These are phyloP conservation scores for Blastobotrys aristatus DNA, from an alignment of 1,139 yeast genomes.

Conservation along the genomic window DNA sequence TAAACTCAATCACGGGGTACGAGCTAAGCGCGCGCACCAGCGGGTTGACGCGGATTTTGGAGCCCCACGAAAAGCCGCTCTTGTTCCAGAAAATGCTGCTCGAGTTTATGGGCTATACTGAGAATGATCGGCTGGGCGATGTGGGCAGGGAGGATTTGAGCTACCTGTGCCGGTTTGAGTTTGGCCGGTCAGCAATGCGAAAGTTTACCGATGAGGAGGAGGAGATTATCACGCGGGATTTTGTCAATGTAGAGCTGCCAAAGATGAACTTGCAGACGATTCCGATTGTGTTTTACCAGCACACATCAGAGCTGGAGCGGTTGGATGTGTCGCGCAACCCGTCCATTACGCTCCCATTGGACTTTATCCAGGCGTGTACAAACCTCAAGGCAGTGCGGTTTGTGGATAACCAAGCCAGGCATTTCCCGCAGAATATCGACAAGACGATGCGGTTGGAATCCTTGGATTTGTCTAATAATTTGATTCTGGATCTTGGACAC, in stretches of 20 bases:
- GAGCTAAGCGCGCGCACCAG: conserved; percentile 80
- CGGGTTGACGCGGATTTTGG: conserved; percentile 67
- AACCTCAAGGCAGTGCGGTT: conserved; percentile 64
- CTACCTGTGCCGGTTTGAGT: conserved; percentile 76
- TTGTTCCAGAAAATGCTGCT: conserved; percentile 70
- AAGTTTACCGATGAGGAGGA: conserved; percentile 67
- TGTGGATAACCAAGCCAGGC: conserved; percentile 67
- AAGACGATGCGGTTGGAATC: conserved; percentile 65
- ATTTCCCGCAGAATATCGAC: conserved; percentile 67
- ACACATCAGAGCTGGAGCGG: conserved; percentile 74
- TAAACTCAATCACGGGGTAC: conserved; percentile 59
- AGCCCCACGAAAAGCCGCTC: conserved; percentile 71
- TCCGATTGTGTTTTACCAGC: conserved; percentile 77
- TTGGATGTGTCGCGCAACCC: conserved; percentile 87
- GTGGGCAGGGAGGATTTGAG: conserved; percentile 87
- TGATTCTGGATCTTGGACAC: conserved; percentile 30
- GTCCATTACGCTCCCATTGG: conserved; percentile 74
- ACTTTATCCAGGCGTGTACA: conserved; percentile 77
- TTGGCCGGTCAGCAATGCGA: conserved; percentile 65
- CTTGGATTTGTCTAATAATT: conserved; percentile 51
- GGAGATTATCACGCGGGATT: conserved; percentile 55
- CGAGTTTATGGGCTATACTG: conserved; percentile 73
- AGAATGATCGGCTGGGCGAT: conserved; percentile 66
- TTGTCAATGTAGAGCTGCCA: conserved; percentile 69
- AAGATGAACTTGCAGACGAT: conserved; percentile 76